Evolutionary conservation across 257 asterid species (phyloP).

Genomic region (Eucommia ulmoides): DNA sequence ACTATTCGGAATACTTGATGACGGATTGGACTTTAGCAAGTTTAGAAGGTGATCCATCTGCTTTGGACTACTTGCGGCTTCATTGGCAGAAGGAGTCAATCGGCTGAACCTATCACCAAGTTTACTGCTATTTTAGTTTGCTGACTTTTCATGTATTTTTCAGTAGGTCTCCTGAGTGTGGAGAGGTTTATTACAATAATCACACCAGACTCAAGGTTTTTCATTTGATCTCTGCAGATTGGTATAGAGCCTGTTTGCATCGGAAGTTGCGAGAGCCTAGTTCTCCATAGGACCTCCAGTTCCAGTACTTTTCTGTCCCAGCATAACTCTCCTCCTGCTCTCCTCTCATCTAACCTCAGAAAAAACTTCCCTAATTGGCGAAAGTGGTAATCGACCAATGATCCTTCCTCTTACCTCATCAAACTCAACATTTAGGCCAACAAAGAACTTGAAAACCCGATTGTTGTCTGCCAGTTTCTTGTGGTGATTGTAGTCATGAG

Average conservation of each 20-base stretch:
- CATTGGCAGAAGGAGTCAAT: not conserved
- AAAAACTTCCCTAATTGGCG: not conserved
- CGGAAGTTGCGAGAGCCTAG: not conserved
- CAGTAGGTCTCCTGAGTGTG: not conserved
- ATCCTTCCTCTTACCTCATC: slow-evolving; percentile 4
- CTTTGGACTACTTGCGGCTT: not conserved
- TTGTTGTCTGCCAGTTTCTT: not conserved
- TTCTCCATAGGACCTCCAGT: not conserved
- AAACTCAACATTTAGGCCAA: not conserved
- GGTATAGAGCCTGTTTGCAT: not conserved
- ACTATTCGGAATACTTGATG: not conserved
- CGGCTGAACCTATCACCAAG: not conserved
- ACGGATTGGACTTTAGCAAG: not conserved
- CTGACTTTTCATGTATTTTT: not conserved
- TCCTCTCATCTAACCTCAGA: not conserved
- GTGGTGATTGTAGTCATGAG: not conserved
- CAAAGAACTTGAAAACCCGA: not conserved
- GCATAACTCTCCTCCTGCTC: not conserved
- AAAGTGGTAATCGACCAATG: not conserved
- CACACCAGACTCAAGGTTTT: slow-evolving; percentile 1
- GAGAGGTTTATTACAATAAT: not conserved
- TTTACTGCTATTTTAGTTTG: not conserved
- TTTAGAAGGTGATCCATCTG: not conserved
- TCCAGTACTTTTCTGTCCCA: not conserved
- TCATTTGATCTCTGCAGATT: not conserved